Evolutionary conservation across 768 basidiomycete genomes (phyloP).

Genomic region (Rhodotorula diobovata): DNA sequence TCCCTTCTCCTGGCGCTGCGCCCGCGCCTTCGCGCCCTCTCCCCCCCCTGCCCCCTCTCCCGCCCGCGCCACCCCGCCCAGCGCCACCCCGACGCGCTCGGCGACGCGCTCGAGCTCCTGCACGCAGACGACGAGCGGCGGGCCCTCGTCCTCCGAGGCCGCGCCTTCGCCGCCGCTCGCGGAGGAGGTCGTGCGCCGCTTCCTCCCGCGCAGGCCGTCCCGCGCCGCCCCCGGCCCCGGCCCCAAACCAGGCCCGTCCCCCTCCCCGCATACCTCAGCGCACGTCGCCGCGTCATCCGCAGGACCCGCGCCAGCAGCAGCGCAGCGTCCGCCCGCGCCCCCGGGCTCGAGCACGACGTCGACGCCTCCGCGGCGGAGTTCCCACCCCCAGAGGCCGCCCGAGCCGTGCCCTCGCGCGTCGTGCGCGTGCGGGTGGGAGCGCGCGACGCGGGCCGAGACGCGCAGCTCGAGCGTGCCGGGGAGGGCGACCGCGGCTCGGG

Average conservation of each 20-base stretch:
- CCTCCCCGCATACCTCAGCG: too few relatives aligned
- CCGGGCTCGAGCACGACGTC: neutral
- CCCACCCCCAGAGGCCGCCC: neutral
- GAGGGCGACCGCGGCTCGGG: constrained; percentile 7
- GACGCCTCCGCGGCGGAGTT: neutral
- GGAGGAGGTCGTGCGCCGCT: too few relatives aligned
- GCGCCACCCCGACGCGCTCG: too few relatives aligned
- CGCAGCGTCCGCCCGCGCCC: neutral
- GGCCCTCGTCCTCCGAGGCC: neutral
- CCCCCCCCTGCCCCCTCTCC: too few relatives aligned
- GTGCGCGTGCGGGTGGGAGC: too few relatives aligned
- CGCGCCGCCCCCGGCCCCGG: too few relatives aligned
- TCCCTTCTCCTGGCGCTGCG: neutral
- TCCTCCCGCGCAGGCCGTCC: too few relatives aligned
- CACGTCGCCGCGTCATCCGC: too few relatives aligned
- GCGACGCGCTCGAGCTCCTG: neutral
- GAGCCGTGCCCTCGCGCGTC: too few relatives aligned
- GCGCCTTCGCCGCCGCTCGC: too few relatives aligned
- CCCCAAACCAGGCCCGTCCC: too few relatives aligned
- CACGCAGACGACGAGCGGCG: neutral
- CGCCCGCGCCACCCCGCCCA: too few relatives aligned
- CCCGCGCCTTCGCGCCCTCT: neutral
- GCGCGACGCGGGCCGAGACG: neutral
- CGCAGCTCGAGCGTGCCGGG: neutral
- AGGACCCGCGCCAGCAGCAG: neutral